phyloP scores from a whole-genome alignment of 2,329 filamentous ascomycete genomes.

The Calcarisporium arbuscula region DNA sequence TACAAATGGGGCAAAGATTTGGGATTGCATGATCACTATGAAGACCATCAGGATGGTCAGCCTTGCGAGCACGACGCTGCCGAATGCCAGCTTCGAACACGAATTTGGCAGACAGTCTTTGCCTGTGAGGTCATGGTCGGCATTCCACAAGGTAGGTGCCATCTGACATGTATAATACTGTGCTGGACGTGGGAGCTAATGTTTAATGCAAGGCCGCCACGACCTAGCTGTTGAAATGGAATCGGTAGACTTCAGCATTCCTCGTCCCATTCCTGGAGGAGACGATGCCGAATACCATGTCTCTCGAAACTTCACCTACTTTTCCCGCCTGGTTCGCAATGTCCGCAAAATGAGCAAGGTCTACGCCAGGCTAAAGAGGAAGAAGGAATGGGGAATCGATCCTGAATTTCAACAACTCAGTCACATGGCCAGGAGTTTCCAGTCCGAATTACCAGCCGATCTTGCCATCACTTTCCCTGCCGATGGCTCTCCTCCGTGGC shows the following conservation, averaged over 20 bases:
- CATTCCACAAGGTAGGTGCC: slow-evolving; percentile 69
- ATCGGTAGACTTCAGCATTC: slow-evolving; percentile 67
- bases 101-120: slow-evolving; percentile 86
- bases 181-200: slow-evolving; percentile 11
- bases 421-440: slow-evolving; percentile 68
- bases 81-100: slow-evolving; percentile 78
- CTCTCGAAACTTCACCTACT: slow-evolving; percentile 79
- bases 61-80: slow-evolving; percentile 61
- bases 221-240: slow-evolving; percentile 72
- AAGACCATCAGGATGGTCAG: slow-evolving; percentile 66
- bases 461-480: slow-evolving; percentile 70
- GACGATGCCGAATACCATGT: slow-evolving; percentile 71
- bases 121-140: slow-evolving; percentile 88
- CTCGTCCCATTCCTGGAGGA: slow-evolving; percentile 55
- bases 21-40: slow-evolving; percentile 79
- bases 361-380: slow-evolving; percentile 67
- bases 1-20: slow-evolving; percentile 91
- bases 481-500: slow-evolving; percentile 75
- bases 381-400: slow-evolving; percentile 81
- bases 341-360: slow-evolving; percentile 71
- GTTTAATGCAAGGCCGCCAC: slow-evolving; percentile 73
- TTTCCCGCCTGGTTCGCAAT: slow-evolving; percentile 70
- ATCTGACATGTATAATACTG: neutral
- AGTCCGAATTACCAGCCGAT: slow-evolving; percentile 70
- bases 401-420: slow-evolving; percentile 77